Evolutionary conservation across 768 basidiomycete genomes (phyloP).

Genomic region (Fistulinella prunicolor): DNA sequence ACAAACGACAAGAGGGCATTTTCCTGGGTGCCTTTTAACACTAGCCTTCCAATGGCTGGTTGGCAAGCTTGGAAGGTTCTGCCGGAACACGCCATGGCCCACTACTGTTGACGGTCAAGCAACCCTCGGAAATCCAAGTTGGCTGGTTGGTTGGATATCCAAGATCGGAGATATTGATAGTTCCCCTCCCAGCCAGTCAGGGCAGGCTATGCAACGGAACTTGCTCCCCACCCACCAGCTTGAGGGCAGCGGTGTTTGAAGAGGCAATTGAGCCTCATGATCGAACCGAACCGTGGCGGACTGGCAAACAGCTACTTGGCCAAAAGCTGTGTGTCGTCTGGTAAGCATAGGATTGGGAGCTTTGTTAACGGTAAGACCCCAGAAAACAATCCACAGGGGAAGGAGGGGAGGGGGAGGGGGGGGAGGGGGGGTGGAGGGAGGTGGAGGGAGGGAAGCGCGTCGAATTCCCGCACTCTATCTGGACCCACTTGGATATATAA

Average conservation of each 20-base stretch:
- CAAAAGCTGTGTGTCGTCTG: background rate
- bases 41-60: constrained; percentile 8
- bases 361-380: background rate
- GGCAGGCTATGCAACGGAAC: too few species aligned
- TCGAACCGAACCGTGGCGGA: background rate
- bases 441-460: too few species aligned
- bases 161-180: background rate
- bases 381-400: too few species aligned
- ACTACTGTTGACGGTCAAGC: background rate
- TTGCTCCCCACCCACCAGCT: too few species aligned
- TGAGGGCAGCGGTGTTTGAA: background rate
- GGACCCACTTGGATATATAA: background rate
- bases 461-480: background rate
- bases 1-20: background rate
- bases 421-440: background rate
- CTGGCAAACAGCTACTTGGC: background rate
- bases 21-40: background rate
- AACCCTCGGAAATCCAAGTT: background rate
- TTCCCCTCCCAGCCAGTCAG: too few species aligned
- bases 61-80: background rate
- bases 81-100: background rate
- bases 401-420: too few species aligned
- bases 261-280: background rate
- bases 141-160: too few species aligned
- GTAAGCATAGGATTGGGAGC: too few species aligned